Evolutionary conservation across 371 early-diverging fungal genomes (phyloP).

Genomic region (Mucor indicus): DNA sequence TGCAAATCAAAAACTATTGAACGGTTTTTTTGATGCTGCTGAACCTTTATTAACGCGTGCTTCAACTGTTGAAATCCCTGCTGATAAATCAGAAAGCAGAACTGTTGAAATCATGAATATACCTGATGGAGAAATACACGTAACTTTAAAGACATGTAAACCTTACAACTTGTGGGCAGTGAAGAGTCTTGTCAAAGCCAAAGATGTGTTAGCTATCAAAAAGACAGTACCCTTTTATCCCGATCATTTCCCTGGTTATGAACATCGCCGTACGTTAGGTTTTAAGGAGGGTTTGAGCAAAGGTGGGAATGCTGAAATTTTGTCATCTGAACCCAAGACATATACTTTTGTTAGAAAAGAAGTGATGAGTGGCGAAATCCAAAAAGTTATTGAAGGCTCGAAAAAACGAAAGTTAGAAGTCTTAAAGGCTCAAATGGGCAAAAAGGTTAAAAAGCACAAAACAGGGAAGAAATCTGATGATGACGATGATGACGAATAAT

Average conservation of each 20-base stretch:
- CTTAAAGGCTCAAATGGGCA: slow-evolving; percentile 15
- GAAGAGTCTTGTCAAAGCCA: slow-evolving; percentile 67
- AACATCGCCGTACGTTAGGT: slow-evolving; percentile 93
- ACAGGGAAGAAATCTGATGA: background rate
- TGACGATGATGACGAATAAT: slow-evolving; percentile 8
- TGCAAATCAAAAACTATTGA: slow-evolving; percentile 78
- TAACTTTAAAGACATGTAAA: slow-evolving; percentile 80
- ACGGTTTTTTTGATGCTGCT: slow-evolving; percentile 69
- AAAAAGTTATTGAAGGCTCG: slow-evolving; percentile 26
- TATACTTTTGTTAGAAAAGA: slow-evolving; percentile 65
- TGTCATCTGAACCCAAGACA: slow-evolving; percentile 61
- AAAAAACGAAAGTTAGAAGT: slow-evolving; percentile 16
- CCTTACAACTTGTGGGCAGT: slow-evolving; percentile 92
- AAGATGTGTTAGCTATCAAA: slow-evolving; percentile 54
- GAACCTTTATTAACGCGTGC: slow-evolving; percentile 42
- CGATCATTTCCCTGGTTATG: slow-evolving; percentile 80
- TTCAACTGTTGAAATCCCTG: slow-evolving; percentile 17
- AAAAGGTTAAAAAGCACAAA: slow-evolving; percentile 19
- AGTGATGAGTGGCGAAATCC: slow-evolving; percentile 43
- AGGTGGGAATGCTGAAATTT: slow-evolving; percentile 79
- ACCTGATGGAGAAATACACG: slow-evolving; percentile 68
- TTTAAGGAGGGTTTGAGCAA: slow-evolving; percentile 79
- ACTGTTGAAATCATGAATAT: background rate
- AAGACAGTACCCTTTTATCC: slow-evolving; percentile 66
- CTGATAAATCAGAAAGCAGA: slow-evolving; percentile 4